Evolutionary conservation across 1,284 basidiomycete genomes (phyloP).

Genomic region (Trichosporon sp.): DNA sequence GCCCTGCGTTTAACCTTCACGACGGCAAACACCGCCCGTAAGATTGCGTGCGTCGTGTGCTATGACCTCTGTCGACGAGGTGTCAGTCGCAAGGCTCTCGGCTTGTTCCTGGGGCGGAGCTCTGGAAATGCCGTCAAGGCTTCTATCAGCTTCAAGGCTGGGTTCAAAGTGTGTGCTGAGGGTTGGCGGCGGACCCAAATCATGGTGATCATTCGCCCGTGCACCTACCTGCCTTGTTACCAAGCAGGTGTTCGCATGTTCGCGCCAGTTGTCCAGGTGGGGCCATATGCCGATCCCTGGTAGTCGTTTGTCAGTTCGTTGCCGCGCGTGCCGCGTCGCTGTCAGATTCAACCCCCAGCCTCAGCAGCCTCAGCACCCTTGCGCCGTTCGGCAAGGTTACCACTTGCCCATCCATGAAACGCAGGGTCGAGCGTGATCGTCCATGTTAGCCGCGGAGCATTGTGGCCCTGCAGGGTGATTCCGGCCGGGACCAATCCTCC

Average conservation of each 20-base stretch:
- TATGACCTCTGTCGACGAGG: no score
- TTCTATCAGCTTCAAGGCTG: no score
- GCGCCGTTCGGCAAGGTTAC: not conserved
- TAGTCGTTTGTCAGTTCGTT: not conserved
- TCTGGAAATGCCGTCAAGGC: no score
- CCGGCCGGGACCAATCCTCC: conserved; percentile 1
- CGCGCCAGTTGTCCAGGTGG: not conserved
- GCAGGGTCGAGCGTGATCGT: conserved; percentile 2
- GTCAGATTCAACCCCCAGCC: not conserved
- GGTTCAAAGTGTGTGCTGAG: no score
- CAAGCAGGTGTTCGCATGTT: not conserved
- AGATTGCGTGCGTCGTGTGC: no score
- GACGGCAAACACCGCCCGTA: not conserved
- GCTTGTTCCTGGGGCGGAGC: no score
- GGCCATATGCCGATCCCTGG: not conserved
- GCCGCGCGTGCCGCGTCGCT: not conserved
- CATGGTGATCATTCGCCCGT: not conserved
- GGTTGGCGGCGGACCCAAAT: not conserved
- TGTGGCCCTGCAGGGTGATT: not conserved
- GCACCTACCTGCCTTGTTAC: not conserved
- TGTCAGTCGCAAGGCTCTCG: no score
- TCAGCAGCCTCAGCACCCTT: not conserved
- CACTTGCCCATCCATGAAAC: not conserved
- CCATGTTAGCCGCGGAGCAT: not conserved
- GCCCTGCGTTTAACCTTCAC: not conserved